Evolutionary conservation across 2,329 filamentous ascomycete genomes (phyloP).

Genomic region (Aspergillus sp.): DNA sequence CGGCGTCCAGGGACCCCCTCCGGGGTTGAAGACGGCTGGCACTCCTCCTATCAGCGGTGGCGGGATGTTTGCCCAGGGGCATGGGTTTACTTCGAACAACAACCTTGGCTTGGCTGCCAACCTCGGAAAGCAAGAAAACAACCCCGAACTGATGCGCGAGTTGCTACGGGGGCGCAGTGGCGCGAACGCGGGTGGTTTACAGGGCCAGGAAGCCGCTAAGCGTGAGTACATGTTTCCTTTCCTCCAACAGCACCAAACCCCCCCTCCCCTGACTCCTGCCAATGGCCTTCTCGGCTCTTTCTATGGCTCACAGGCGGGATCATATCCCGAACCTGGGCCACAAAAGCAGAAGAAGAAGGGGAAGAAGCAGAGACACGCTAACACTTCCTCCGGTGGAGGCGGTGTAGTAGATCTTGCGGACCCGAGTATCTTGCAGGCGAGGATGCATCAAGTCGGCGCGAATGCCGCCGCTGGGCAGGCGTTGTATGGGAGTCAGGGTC

Average conservation of each 20-base stretch:
- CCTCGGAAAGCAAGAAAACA: slow-evolving; percentile 60
- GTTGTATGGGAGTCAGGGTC: slow-evolving; percentile 74
- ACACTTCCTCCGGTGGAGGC: slow-evolving; percentile 99
- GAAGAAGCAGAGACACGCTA: slow-evolving; percentile 99
- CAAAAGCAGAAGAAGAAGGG: slow-evolving; percentile 99
- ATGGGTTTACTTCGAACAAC: slow-evolving; percentile 61
- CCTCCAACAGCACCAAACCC: slow-evolving; percentile 79
- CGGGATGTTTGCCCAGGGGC: slow-evolving; percentile 82
- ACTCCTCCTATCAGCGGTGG: slow-evolving; percentile 75
- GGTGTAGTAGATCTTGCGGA: slow-evolving; percentile 99
- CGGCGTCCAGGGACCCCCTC: slow-evolving; percentile 85
- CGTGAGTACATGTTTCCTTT: slow-evolving; percentile 97
- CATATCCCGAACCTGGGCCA: slow-evolving; percentile 76
- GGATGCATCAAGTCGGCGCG: slow-evolving; percentile 83
- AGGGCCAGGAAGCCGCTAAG: slow-evolving; percentile 80
- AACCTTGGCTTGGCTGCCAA: slow-evolving; percentile 54
- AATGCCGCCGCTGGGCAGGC: slow-evolving; percentile 67
- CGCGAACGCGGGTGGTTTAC: slow-evolving; percentile 52
- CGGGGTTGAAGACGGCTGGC: slow-evolving; percentile 86
- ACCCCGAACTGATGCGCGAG: slow-evolving; percentile 69
- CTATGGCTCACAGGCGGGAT: slow-evolving; percentile 76
- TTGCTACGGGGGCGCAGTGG: slow-evolving; percentile 62
- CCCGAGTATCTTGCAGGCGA: slow-evolving; percentile 98
- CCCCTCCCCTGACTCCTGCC: slow-evolving; percentile 83
- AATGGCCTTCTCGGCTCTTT: slow-evolving; percentile 84